phyloP scores from a whole-genome alignment of 2,329 filamentous ascomycete genomes.

The Monosporascus sp. region DNA sequence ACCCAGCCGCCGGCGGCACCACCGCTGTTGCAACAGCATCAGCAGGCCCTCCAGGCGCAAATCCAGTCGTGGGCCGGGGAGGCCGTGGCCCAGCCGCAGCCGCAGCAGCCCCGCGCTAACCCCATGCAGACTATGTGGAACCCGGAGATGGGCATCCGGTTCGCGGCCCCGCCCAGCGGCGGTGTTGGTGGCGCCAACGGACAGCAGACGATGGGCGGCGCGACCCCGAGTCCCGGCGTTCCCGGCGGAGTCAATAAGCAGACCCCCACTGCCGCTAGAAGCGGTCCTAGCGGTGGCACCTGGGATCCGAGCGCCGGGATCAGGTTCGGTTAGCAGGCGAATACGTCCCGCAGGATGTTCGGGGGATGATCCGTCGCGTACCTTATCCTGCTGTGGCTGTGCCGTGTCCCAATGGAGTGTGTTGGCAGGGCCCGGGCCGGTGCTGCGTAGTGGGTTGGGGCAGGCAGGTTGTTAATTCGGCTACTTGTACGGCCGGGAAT shows the following conservation, averaged over 20 bases:
- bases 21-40: conserved; percentile 20
- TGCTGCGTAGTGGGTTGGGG: background rate
- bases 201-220: background rate
- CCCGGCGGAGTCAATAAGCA: conserved; percentile 14
- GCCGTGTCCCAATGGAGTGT: background rate
- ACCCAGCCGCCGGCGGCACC: conserved; percentile 15
- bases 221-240: background rate
- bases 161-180: conserved; percentile 45
- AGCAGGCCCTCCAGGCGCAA: conserved; percentile 31
- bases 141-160: conserved; percentile 76
- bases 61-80: conserved; percentile 54
- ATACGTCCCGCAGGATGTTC: conserved; percentile 28
- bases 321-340: conserved; percentile 30
- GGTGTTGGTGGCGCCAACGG: conserved; percentile 4
- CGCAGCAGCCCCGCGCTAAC: conserved; percentile 32
- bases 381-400: background rate
- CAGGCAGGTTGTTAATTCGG: background rate
- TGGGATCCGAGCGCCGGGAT: conserved; percentile 59
- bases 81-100: conserved; percentile 46
- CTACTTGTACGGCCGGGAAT: background rate
- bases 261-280: conserved; percentile 3
- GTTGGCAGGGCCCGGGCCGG: background rate
- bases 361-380: background rate
- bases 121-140: conserved; percentile 62
- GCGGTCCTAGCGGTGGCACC: conserved; percentile 32